Evolutionary conservation across 108 stramenopile genomes (phyloP).

Genomic region (Parmales sp.): DNA sequence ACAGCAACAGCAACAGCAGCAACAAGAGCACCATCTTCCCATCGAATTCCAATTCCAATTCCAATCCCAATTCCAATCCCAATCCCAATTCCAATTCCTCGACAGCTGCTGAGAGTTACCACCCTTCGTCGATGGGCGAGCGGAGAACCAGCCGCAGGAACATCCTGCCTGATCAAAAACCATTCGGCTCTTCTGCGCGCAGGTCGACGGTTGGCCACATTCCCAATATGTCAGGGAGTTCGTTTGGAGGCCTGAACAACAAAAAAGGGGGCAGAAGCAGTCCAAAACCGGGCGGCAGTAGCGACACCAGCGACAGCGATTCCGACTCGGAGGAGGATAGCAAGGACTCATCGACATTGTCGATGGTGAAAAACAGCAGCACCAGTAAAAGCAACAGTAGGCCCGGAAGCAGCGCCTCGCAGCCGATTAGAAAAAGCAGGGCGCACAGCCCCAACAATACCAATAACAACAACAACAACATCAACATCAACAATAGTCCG

Average conservation of each 20-base stretch:
- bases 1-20: not conserved
- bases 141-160: not conserved
- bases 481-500: not conserved
- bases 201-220: not conserved
- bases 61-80: too few relatives aligned
- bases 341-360: not conserved
- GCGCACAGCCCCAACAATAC: too few relatives aligned
- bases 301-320: too few relatives aligned
- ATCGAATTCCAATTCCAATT: too few relatives aligned
- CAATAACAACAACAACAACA: not conserved
- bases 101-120: too few relatives aligned
- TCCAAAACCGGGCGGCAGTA: not conserved
- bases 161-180: not conserved
- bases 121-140: too few relatives aligned
- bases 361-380: not conserved
- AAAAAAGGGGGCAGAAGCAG: not conserved
- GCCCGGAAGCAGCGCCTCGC: not conserved
- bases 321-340: slow-evolving; percentile 1
- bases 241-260: not conserved
- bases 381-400: not conserved
- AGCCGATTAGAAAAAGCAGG: too few relatives aligned
- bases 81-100: too few relatives aligned
- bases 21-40: not conserved
- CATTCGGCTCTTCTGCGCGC: not conserved
- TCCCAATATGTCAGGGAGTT: not conserved